Base-by-base conservation (phyloP, 192 early-diverging fungal genomes). In the Coemansia sp. region DNA sequence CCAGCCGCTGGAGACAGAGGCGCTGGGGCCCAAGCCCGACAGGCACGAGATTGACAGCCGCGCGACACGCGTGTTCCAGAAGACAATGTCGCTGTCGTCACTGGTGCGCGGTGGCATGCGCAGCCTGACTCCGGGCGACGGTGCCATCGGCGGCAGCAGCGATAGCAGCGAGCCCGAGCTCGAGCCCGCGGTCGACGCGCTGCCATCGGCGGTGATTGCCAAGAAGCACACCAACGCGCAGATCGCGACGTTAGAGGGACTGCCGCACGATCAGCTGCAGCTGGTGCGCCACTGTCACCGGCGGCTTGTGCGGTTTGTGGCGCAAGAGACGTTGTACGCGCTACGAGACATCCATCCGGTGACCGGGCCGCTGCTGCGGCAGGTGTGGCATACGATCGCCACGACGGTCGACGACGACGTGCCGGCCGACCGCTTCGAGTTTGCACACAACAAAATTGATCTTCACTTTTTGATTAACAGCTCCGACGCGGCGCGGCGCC, bases 351-450 rank as follows among this genome's bases (percentile, higher is more conserved):
- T 71, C 39, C 62, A 64, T 32, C 74, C 78, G n/a, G 82, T 71
- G n/a, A 80, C 78, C 5, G 66, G 66, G 33, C 72, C 76, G 0
- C 52, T 84, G 41, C 74, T 84, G 35, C 73, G 65, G 53, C 77
- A 84, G 57, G 82, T 84, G 35, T 84, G 82, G 82, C 76, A 84
- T 36, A 84, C 78, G 0, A 80, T 80, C 51, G 78, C 78, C 9
- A 77, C 76, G 12, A 79, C 82, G 2, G 78, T 76, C 17, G 82
- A 84, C 62, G 70, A 84, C 15, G 82, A 84, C 4, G 75, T 76
- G n/a, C 57, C 69, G 33, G 35, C 65, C 17, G 75, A 84, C 57
- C 52, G 52, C 56, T 75, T 74, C 28, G 82, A 79, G 74, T 84
- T 84, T 67, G 75, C 76, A 66, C 77, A 84, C 55, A 76, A 74